These are phyloP conservation scores for Cryptosporidium bovis DNA, from an alignment of 169 alveolate species.

Conservation along the genomic window DNA sequence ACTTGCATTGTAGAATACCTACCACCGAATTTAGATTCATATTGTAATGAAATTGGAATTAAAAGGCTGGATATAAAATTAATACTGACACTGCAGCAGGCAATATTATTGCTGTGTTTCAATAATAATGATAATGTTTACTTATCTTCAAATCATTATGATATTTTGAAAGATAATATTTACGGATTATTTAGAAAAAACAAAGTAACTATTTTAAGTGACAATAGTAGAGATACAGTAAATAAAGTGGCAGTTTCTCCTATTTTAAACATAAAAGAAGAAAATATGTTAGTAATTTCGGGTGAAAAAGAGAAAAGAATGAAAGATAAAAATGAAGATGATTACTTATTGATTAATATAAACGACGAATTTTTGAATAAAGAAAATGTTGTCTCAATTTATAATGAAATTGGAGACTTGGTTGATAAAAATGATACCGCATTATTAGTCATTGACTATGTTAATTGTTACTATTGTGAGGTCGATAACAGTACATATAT, in stretches of 20 bases:
- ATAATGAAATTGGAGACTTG: neutral
- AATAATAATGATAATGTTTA: neutral
- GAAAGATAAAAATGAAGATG: neutral
- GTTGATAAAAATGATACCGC: neutral
- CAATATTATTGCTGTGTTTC: constrained; percentile 38
- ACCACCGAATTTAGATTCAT: neutral
- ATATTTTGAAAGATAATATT: constrained; percentile 15
- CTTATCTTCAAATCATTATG: neutral
- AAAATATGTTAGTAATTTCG: neutral
- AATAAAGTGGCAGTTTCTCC: constrained; percentile 16
- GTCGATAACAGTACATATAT: neutral
- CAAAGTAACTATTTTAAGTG: neutral
- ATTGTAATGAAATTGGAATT: neutral
- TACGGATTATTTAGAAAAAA: neutral
- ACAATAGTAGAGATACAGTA: neutral
- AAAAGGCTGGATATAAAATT: neutral
- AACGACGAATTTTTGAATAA: neutral
- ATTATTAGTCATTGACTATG: too few relatives aligned
- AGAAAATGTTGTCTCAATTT: neutral
- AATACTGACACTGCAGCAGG: constrained; percentile 54
- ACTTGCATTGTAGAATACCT: constrained; percentile 17
- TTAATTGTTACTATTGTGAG: too few relatives aligned
- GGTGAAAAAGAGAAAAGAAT: neutral
- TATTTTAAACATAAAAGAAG: constrained; percentile 9
- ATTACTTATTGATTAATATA: neutral